A percentile compares a stretch with the other conserved stretches of the same genome.
These are phyloP conservation scores for Trichoderma semiorbis DNA, from an alignment of 2,329 filamentous ascomycete genomes.

Conservation along the genomic window DNA sequence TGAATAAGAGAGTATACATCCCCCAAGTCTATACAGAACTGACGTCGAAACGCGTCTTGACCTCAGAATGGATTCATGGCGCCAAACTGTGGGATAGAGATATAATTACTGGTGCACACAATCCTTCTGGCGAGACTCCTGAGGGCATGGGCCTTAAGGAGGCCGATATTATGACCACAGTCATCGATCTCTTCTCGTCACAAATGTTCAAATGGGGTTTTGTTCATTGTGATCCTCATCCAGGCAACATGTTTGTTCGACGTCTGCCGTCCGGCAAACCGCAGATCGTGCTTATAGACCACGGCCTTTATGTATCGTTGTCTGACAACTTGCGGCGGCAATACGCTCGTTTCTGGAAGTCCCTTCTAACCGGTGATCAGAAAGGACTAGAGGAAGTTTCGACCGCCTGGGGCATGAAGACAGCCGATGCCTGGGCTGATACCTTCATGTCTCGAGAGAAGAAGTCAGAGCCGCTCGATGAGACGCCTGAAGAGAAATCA, in stretches of 20 bases:
- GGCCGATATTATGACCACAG: conserved; percentile 6
- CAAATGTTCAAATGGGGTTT: conserved; percentile 19
- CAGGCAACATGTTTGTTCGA: conserved; percentile 15
- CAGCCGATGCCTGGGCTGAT: conserved; percentile 8
- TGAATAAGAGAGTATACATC: conserved; percentile 9
- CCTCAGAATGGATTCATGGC: conserved; percentile 14
- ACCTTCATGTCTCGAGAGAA: conserved; percentile 13
- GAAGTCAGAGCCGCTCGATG: background rate
- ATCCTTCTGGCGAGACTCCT: background rate
- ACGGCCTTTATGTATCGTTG: conserved; percentile 9
- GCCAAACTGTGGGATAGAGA: conserved; percentile 16
- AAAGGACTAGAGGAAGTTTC: conserved; percentile 10
- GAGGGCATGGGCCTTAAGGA: conserved; percentile 1
- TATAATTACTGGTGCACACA: conserved; percentile 2
- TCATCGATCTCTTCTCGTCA: conserved; percentile 15
- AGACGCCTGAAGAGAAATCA: conserved; percentile 9
- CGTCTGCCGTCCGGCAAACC: conserved; percentile 5
- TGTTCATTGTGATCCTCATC: conserved; percentile 16
- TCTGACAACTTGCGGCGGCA: background rate
- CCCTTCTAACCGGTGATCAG: conserved; percentile 1
- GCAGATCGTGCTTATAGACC: conserved; percentile 14
- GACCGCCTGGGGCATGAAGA: conserved; percentile 11
- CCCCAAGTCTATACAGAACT: conserved; percentile 9
- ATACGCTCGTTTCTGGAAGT: conserved; percentile 14
- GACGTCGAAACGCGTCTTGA: background rate